Percentiles rank a stretch among this genome's conserved stretches.
Conservation (phyloP, 352 stramenopile species). For the Blastocystis sp. region DNA sequence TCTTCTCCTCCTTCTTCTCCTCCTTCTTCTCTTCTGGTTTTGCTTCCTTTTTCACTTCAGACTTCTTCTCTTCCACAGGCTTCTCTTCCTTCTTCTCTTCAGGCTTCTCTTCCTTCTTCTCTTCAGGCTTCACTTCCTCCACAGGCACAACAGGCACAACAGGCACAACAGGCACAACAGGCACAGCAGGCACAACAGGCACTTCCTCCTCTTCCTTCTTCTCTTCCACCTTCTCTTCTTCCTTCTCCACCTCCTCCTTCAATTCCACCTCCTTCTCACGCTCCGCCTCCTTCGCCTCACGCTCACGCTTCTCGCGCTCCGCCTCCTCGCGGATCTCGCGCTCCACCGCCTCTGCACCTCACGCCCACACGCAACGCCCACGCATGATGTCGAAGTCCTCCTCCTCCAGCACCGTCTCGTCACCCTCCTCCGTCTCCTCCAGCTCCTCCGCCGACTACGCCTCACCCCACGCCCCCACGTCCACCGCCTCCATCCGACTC, state of each 20-base stretch:
- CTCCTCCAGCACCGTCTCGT: not conserved
- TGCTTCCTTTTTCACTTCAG: not conserved
- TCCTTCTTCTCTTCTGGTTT: not conserved
- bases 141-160: too few species aligned
- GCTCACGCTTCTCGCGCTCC: not conserved
- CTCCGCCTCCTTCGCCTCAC: not conserved
- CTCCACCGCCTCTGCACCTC: constrained; percentile 11
- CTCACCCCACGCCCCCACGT: not conserved
- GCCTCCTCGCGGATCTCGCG: not conserved
- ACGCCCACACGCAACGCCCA: not conserved
- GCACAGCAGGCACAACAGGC: too few species aligned
- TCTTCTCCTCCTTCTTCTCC: not conserved
- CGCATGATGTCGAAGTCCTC: constrained; percentile 39
- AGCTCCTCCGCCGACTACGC: not conserved
- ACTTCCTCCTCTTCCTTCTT: too few species aligned
- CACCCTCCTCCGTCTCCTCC: not conserved
- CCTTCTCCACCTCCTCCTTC: not conserved
- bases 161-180: too few species aligned
- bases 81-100: too few species aligned
- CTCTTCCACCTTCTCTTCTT: too few species aligned
- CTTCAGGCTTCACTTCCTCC: too few species aligned
- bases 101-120: too few species aligned
- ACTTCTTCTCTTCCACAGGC: too few species aligned
- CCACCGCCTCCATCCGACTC: not conserved
- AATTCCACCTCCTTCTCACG: not conserved